Evolutionary conservation across 495 filamentous ascomycete genomes (phyloP), one percentile per base, ranked within the genome.

Genomic region (Penicillium fimorum): DNA sequence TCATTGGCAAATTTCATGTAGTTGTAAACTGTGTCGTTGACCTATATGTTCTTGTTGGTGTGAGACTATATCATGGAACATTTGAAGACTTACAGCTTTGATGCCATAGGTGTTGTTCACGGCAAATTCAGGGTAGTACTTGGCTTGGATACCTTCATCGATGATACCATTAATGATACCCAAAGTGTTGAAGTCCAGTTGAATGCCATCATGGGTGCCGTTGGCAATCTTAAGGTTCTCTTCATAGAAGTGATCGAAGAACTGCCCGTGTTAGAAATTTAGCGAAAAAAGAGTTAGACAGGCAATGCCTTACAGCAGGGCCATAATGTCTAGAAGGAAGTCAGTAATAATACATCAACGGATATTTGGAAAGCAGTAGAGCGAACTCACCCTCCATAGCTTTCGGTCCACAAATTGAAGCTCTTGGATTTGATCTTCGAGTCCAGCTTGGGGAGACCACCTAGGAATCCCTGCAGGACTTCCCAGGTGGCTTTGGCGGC

Each of bases 51-150:
- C 11, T 25, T 22, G 27, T 66, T 33, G 55, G 60, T 33, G 52
- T 54, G 18, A n/a, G 17, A 25, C 15, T 17, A 27, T 48, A 17
- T 30, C n/a, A 4, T 77, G 48, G 11, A 9, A 66, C 53, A n/a
- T 46, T 65, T 9, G 74, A 48, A 54, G 75, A 70, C 81, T 69
- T 79, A 81, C 49, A 79, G 84, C 74, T 56, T 83, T 68, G 47
- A 92, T 82, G 17, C 85, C 84, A 61, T 91, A 93, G 4, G 86
- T 86, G 66, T 93, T 95, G 66, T 86, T 81, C 24, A 81, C 71
- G 7, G 86, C 85, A 68, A 90, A 87, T 18, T 81, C 73, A 0
- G 86, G 81, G 60, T 91, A 93, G 59, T 77, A 80, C 3, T 79
- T 76, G 10, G 77, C 82, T 71, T 92, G 88, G 27, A 86, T 82